Conservation (phyloP, 306 rosid species). For the Trifolium repens region DNA sequence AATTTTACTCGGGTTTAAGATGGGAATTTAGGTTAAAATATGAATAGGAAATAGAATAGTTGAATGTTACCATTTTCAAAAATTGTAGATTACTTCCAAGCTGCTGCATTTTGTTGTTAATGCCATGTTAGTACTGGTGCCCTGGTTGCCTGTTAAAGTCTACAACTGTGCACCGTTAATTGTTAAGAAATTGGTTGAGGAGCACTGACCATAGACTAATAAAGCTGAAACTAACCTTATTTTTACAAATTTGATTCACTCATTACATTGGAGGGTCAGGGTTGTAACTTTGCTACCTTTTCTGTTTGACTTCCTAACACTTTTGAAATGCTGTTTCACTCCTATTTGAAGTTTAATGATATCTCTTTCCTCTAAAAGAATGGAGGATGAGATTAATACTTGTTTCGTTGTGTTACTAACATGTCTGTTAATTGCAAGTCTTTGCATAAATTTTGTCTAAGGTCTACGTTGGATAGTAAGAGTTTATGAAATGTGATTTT, state of each 20-base stretch:
- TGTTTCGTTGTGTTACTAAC: not conserved
- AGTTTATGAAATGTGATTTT: constrained; percentile 10
- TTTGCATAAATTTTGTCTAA: constrained; percentile 1
- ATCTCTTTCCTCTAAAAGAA: not conserved
- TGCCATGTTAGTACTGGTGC: constrained; percentile 1
- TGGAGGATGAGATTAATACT: not conserved
- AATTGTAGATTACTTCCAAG: constrained; percentile 7
- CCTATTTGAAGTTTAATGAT: constrained; percentile 9
- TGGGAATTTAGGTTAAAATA: too few species aligned
- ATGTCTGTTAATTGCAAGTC: not conserved
- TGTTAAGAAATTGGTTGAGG: not conserved
- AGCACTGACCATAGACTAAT: not conserved
- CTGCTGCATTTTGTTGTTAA: constrained; percentile 9
- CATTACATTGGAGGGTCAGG: constrained; percentile 18
- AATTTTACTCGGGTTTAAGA: not conserved
- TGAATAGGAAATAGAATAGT: constrained; percentile 21
- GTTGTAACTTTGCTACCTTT: not conserved
- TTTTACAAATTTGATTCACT: constrained; percentile 26
- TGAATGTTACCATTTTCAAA: not conserved
- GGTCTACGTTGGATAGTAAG: not conserved
- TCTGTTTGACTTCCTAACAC: not conserved
- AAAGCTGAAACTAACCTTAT: constrained; percentile 15
- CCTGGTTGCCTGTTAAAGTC: constrained; percentile 6
- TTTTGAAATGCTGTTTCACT: not conserved
- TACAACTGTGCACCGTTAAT: constrained; percentile 13